Evolutionary conservation across 2,329 filamentous ascomycete species (phyloP), one percentile per base, ranked within the genome.

Genomic region (Colletotrichum orbiculare): DNA sequence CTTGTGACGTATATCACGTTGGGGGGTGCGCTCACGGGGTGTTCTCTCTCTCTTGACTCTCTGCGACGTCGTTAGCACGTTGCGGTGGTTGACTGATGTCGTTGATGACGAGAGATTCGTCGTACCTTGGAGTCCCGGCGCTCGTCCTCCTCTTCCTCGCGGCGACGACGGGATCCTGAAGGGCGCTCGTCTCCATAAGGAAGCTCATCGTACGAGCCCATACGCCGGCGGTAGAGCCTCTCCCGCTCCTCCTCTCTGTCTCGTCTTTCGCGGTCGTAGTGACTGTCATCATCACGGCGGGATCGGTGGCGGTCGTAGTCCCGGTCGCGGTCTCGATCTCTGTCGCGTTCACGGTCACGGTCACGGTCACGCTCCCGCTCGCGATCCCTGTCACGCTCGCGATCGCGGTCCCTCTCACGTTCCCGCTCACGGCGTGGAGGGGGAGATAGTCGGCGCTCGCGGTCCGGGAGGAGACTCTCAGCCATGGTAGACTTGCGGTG

Each of bases 221-320:
- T 87, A 64, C 93, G 93, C 71, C 94, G 92, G 63, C 93, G 89
- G 77, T 97, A 97, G 56, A 91, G 84, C 65, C 93, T 89, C 78
- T 98, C 96, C 60, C 95, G 89, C 76, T 97, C 94, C 70, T 94
- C 91, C 75, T 98, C 95, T 54, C 94, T 88, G 69, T 96, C 93
- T 67, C 94, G 88, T 58, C 94, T 87, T 78, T 97, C 95, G 59
- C 93, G 90, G 65, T 96, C 94, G 75, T 97, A 96, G 74, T 89
- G 85, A 71, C 87, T 86, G 54, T 87, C 83, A 46, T 90, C 88
- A 60, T 88, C 86, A 57, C 89, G 87, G 48, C 86, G 84, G 67
- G 85, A 79, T 52, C 85, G 84, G 12, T 79, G 82, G 45, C 85
- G 83, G 67, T 86, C 83, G 61, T 80, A 79, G 56, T 85, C 81